Percentiles rank a stretch among this genome's conserved stretches.
Conservation (phyloP, 768 basidiomycete species). For the Amyloporia xantha region DNA sequence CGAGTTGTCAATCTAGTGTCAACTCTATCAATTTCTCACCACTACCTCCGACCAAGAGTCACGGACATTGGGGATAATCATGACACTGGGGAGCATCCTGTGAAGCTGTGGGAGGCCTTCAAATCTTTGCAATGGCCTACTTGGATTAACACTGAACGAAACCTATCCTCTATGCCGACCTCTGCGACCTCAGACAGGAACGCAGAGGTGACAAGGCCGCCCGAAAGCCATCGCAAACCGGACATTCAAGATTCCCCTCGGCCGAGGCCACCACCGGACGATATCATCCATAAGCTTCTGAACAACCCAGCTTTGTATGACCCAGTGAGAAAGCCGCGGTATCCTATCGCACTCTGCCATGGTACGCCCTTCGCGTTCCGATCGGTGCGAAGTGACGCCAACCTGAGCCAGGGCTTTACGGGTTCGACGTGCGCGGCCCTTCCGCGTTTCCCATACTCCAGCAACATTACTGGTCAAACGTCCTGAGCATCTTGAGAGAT, state of each 20-base stretch:
- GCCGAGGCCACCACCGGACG: not conserved
- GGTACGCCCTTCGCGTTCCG: too few species aligned
- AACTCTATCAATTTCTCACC: conserved; percentile 61
- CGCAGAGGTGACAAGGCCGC: not conserved
- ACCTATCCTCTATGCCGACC: not conserved
- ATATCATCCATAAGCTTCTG: conserved; percentile 59
- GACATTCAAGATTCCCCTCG: not conserved
- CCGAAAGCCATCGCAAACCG: not conserved
- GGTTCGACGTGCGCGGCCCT: conserved; percentile 88
- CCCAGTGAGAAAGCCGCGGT: conserved; percentile 71
- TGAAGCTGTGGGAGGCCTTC: conserved; percentile 6
- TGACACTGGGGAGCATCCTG: not conserved
- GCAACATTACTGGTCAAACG: conserved; percentile 92
- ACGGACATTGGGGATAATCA: not conserved
- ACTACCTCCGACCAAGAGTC: conserved; percentile 33
- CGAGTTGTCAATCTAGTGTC: conserved; percentile 65
- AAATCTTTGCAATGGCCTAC: conserved; percentile 11
- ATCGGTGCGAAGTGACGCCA: conserved; percentile 2
- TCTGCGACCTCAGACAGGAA: not conserved
- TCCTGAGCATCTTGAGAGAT: conserved; percentile 71
- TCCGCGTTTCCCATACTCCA: conserved; percentile 74
- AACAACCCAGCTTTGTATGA: conserved; percentile 72
- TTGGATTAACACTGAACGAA: conserved; percentile 3
- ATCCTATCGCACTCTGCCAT: conserved; percentile 94
- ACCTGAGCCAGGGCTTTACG: conserved; percentile 68